These are phyloP conservation scores for Tuber magnatum DNA, from an alignment of 495 filamentous ascomycete genomes.

Conservation along the genomic window DNA sequence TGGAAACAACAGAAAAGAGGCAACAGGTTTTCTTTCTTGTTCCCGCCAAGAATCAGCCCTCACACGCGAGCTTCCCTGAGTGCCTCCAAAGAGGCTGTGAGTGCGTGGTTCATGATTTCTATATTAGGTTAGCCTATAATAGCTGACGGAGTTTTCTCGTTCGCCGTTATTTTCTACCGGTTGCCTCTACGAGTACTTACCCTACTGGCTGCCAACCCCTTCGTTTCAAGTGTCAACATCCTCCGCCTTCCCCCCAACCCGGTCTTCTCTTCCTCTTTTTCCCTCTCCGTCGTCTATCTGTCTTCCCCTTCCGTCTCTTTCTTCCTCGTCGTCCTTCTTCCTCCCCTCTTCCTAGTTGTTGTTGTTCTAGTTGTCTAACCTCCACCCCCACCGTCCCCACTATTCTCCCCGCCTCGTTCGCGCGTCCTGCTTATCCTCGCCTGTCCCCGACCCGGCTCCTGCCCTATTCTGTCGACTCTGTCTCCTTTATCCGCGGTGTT, in stretches of 20 bases:
- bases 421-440: neutral
- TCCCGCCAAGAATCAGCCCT: neutral
- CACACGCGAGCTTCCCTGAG: neutral
- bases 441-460: neutral
- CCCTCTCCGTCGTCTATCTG: slow-evolving; percentile 13
- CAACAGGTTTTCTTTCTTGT: neutral
- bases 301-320: slow-evolving; percentile 9
- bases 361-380: slow-evolving; percentile 12
- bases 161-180: neutral
- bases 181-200: neutral
- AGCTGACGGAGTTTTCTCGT: neutral
- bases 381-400: neutral
- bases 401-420: neutral
- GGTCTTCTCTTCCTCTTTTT: slow-evolving; percentile 21
- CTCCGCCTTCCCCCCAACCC: slow-evolving; percentile 11
- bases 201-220: slow-evolving; percentile 15
- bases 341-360: slow-evolving; percentile 28
- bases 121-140: neutral
- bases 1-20: neutral
- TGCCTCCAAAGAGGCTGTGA: neutral
- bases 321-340: slow-evolving; percentile 17
- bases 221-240: slow-evolving; percentile 10
- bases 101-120: neutral
- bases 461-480: neutral
- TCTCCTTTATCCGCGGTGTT: slow-evolving; percentile 20